A percentile compares a stretch with the other conserved stretches of the same genome.
Conservation (phyloP, 1,139 yeast genomes). For the Taphrina confusa region DNA sequence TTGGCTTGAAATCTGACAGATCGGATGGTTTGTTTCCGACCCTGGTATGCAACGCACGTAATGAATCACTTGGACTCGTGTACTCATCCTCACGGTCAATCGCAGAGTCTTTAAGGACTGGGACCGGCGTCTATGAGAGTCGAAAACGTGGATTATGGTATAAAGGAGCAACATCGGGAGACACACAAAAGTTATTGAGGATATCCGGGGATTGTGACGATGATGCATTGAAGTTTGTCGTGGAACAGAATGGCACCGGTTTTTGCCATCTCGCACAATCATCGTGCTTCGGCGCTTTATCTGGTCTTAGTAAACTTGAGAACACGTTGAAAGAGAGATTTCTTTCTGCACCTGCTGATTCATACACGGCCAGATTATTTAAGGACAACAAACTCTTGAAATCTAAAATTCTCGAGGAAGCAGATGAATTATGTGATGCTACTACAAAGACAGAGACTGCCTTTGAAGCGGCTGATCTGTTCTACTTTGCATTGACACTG, state of each 20-base stretch:
- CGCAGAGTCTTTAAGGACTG: slow-evolving; percentile 73
- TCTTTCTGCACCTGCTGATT: slow-evolving; percentile 76
- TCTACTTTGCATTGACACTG: slow-evolving; percentile 88
- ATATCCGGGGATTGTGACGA: slow-evolving; percentile 86
- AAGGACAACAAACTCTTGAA: slow-evolving; percentile 69
- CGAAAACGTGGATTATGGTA: slow-evolving; percentile 90
- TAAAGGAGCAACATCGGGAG: slow-evolving; percentile 94
- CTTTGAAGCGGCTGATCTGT: slow-evolving; percentile 96
- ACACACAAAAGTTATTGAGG: slow-evolving; percentile 71
- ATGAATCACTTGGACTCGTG: slow-evolving; percentile 79
- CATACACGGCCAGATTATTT: slow-evolving; percentile 86
- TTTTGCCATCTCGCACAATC: slow-evolving; percentile 84
- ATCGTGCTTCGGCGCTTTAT: slow-evolving; percentile 69
- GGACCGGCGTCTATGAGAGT: slow-evolving; percentile 90
- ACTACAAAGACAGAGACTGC: slow-evolving; percentile 59
- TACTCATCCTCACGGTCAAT: slow-evolving; percentile 85
- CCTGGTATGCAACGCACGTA: slow-evolving; percentile 68
- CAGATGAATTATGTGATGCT: slow-evolving; percentile 93
- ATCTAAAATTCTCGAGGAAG: slow-evolving; percentile 93
- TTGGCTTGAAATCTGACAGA: slow-evolving; percentile 64
- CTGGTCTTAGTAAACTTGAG: slow-evolving; percentile 69
- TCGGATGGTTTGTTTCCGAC: slow-evolving; percentile 84
- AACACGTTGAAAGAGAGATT: slow-evolving; percentile 56
- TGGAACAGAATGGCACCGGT: slow-evolving; percentile 78
- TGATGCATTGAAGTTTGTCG: slow-evolving; percentile 83